phyloP scores from a whole-genome alignment of 352 stramenopile species.

The Globisporangium sylvaticum region DNA sequence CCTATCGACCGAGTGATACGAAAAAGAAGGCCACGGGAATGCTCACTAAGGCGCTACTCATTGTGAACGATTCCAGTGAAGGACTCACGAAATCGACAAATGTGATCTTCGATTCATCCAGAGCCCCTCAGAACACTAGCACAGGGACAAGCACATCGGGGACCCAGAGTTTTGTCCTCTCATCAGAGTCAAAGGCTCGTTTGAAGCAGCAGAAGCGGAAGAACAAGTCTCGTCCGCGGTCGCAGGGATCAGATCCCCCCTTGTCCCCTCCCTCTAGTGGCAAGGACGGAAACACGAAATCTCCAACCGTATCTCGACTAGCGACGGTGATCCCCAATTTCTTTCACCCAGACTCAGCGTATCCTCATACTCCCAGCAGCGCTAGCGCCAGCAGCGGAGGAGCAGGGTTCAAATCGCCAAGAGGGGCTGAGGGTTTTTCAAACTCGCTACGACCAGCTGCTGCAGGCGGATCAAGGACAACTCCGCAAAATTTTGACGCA shows the following conservation, averaged over 20 bases:
- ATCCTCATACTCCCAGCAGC: neutral
- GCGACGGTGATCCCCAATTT: conserved; percentile 32
- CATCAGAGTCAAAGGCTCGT: conserved; percentile 5
- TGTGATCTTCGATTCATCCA: neutral
- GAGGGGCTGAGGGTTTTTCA: neutral
- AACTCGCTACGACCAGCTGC: neutral
- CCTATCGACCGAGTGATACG: conserved; percentile 16
- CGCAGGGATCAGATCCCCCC: conserved; percentile 13
- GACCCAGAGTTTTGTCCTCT: conserved; percentile 2
- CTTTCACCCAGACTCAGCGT: conserved; percentile 34
- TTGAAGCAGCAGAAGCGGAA: conserved; percentile 10
- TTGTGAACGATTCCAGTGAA: conserved; percentile 13
- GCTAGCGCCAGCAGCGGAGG: neutral
- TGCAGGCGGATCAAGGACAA: neutral
- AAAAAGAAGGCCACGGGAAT: conserved; percentile 16
- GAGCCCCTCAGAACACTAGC: neutral
- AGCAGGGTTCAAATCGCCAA: conserved; percentile 1
- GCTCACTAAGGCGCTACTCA: conserved; percentile 15
- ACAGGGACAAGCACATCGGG: neutral
- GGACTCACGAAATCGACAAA: neutral
- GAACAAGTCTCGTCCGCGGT: conserved; percentile 13
- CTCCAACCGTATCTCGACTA: conserved; percentile 17
- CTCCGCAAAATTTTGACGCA: neutral
- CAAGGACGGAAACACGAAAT: conserved; percentile 10
- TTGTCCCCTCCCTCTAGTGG: neutral